These are phyloP conservation scores for Picea sitchensis DNA, from an alignment of 75 land plant species.

Conservation along the genomic window DNA sequence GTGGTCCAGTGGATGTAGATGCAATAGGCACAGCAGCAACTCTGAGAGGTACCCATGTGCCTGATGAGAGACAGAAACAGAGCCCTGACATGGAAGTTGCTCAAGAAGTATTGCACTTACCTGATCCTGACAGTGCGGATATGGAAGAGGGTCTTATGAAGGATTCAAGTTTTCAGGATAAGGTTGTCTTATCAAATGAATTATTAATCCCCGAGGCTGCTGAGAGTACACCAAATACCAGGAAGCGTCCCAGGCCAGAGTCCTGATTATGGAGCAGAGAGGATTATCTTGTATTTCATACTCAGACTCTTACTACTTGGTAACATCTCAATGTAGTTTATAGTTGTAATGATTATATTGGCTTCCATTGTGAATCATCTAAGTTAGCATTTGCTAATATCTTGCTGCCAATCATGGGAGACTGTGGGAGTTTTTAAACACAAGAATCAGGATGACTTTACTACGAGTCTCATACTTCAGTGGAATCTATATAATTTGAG, in stretches of 20 bases:
- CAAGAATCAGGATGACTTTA: no score
- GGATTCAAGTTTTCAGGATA: constrained; percentile 6
- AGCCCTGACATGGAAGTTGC: constrained; percentile 42
- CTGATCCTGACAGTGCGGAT: background rate
- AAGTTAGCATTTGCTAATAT: no score
- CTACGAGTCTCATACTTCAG: no score
- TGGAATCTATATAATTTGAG: no score
- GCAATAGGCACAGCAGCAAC: constrained; percentile 17
- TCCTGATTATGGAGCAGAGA: background rate
- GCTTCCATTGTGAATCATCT: no score
- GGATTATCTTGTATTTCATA: no score
- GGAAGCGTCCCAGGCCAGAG: background rate
- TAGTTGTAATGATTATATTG: no score
- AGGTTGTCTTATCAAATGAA: background rate
- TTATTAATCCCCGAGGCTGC: background rate
- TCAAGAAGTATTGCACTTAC: constrained; percentile 29
- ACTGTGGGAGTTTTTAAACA: no score
- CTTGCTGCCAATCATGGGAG: no score
- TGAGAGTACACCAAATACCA: background rate
- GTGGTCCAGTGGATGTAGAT: constrained; percentile 53
- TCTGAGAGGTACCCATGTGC: constrained; percentile 27
- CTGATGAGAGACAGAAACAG: constrained; percentile 60
- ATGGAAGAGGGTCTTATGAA: background rate
- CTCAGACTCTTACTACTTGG: no score
- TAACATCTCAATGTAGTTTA: no score